phyloP scores from a whole-genome alignment of 331 rosid species.

The Malus hybrid region DNA sequence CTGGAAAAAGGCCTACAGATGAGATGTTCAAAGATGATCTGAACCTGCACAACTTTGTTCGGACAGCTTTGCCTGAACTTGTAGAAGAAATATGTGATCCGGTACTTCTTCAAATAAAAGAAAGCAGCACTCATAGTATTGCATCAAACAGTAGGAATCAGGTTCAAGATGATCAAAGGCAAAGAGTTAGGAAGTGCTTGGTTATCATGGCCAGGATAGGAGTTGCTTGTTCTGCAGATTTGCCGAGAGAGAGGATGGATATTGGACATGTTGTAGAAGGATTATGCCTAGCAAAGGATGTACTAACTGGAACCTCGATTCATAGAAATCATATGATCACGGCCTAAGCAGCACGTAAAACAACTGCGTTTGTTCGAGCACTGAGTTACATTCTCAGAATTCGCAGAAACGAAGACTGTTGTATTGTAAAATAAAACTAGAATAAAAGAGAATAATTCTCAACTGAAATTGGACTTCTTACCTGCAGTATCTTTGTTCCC shows the following conservation, averaged over 20 bases:
- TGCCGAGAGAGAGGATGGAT: slow-evolving; percentile 3
- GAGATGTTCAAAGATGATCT: slow-evolving; percentile 1
- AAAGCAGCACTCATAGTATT: not conserved
- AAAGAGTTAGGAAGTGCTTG: not conserved
- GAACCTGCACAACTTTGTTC: slow-evolving; percentile 14
- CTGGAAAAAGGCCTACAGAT: not conserved
- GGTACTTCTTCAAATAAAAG: not conserved
- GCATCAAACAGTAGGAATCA: not conserved
- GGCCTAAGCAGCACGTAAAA: not conserved
- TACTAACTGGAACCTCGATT: not conserved
- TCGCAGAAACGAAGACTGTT: not conserved
- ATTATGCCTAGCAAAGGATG: not conserved
- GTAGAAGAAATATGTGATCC: slow-evolving; percentile 10
- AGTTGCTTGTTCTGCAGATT: slow-evolving; percentile 2
- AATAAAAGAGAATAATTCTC: not conserved
- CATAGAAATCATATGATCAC: not conserved
- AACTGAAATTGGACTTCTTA: not conserved
- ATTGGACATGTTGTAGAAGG: not conserved
- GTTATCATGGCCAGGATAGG: not conserved
- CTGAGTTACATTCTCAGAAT: not conserved
- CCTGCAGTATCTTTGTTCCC: not conserved
- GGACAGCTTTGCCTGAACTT: slow-evolving; percentile 1
- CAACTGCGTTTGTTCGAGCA: not conserved
- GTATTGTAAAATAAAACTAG: not conserved
- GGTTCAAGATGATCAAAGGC: not conserved